Base-by-base conservation (phyloP, 148 eudicot species). In the Camellia lanceoleosa region DNA sequence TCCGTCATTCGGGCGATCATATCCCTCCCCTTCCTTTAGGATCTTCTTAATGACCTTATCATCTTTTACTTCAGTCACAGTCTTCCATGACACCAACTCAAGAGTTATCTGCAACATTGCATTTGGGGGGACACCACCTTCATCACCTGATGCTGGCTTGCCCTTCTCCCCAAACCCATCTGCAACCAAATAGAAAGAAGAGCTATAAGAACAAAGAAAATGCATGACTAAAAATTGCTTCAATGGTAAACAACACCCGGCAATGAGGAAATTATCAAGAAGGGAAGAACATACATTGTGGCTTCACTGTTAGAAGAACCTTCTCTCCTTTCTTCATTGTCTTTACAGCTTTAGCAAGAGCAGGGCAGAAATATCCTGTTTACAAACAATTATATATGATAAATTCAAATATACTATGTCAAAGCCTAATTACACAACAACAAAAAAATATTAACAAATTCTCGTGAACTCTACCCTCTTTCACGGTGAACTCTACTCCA, bases 251-350 rank as follows among this genome's bases (percentile, higher is more conserved):
- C 30, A 13, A 3, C 65, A 54, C 15, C 15, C 1, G 2, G 51
- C 30, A 18, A 38, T 19, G 5, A 30, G 38, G 5, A 63, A 63
- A 7, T 19, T 16, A 47, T 20, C 19, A 18, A 11, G 18, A 12
- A 2, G 20, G 16, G 5, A 54, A 20, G 52, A 20, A 61, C 93
- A 86, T 86, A 97, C 99, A 97, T 84, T 87, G 98, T 51, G 98
- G 98, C 82, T 89, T 97, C 20, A 94, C 99, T 6, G 91, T 83
- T 14, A 97, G 87, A 78, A 92, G 83, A 69, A 86, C 99, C 63
- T 90, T 94, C 81, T 97, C 98, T 43, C 98, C 99, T 83, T 97
- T 94, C 89, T 97, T 97, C 99, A 97, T 94, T n/a, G 99, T 97
- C 75, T 94, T 97, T 77, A 97, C 90, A 81, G 98, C 98, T 81